Base-by-base conservation (phyloP, 2,329 filamentous ascomycete genomes). In the Byssoonygena ceratinophila region DNA sequence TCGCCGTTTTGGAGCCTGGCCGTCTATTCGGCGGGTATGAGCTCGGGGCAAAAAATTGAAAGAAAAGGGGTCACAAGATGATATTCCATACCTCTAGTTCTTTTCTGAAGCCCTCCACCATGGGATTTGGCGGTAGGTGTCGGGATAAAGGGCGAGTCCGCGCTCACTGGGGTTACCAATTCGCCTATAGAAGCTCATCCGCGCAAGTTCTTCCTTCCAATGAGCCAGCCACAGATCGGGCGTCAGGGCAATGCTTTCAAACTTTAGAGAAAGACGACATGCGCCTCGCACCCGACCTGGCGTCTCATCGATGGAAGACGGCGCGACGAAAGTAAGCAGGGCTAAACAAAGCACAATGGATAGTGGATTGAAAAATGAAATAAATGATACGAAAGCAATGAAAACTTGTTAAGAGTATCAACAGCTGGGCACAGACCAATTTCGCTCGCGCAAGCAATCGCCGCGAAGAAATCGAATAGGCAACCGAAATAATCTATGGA, bases 1-100 rank as follows among this genome's bases (percentile, higher is more conserved):
- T 68, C 92, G 82, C 59, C 87, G 82, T 72, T 97, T 98, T 2
- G 87, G 82, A 7, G 85, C 77, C 63, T 92, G 84, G 43, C 88
- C 90, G 74, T 95, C 90, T 84, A 62, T 37, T 7, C 18, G 20
- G n/a, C 29, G 16, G 16, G 22, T 12, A 45, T 51, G 8, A 51
- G 39, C 31, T 8, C 37, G 31, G 4, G 25, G 14, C n/a, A 14
- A 36, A 46, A 27, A 25, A n/a, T n/a, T n/a, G n/a, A 25, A 23
- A 8, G 14, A 39, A 25, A 37, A 27, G 16, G 16, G 22, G 18
- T 22, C 6, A 16, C 8, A 32, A 27, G 18, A 34, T 34, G 23
- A 20, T 8, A 36, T 22, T 36, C 12, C 40, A 36, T 51, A 51
- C 49, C 49, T 39, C 49, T 51, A 22, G 49, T 44, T n/a, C 45